A percentile compares a stretch with the other conserved stretches of the same genome.
Conservation (phyloP, 768 basidiomycete species). For the Roridomyces roridus region DNA sequence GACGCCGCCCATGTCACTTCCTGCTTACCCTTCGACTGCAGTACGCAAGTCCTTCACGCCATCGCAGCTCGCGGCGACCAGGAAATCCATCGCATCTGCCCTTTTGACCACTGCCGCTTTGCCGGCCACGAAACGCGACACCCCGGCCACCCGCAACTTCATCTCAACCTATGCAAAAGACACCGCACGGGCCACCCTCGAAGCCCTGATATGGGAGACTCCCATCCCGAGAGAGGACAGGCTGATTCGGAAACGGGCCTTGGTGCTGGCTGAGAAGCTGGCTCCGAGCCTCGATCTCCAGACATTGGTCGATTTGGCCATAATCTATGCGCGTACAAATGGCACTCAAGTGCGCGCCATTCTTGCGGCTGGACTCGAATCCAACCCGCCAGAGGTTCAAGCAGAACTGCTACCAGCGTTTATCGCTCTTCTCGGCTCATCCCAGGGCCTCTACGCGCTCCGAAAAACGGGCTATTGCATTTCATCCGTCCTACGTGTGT, state of each 20-base stretch:
- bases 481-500: slow-evolving; percentile 56
- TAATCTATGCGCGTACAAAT: slow-evolving; percentile 57
- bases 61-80: slow-evolving; percentile 54
- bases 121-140: slow-evolving; percentile 53
- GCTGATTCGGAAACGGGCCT: slow-evolving; percentile 51
- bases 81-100: slow-evolving; percentile 47
- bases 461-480: slow-evolving; percentile 69
- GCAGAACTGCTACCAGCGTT: slow-evolving; percentile 64
- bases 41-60: slow-evolving; percentile 49
- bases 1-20: too few relatives aligned
- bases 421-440: slow-evolving; percentile 51
- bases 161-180: slow-evolving; percentile 65
- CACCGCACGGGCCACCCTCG: slow-evolving; percentile 55
- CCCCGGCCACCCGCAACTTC: slow-evolving; percentile 51
- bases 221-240: slow-evolving; percentile 41
- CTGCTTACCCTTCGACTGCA: too few relatives aligned
- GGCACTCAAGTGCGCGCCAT: slow-evolving; percentile 51
- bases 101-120: slow-evolving; percentile 55
- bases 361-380: slow-evolving; percentile 45
- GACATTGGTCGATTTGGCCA: slow-evolving; percentile 66
- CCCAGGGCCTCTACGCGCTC: slow-evolving; percentile 64
- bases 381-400: slow-evolving; percentile 38
- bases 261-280: slow-evolving; percentile 64
- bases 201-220: slow-evolving; percentile 64
- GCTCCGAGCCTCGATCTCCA: slow-evolving; percentile 53